Conservation (phyloP, 495 filamentous ascomycete genomes). For the Trichoderma orchidacearum region DNA sequence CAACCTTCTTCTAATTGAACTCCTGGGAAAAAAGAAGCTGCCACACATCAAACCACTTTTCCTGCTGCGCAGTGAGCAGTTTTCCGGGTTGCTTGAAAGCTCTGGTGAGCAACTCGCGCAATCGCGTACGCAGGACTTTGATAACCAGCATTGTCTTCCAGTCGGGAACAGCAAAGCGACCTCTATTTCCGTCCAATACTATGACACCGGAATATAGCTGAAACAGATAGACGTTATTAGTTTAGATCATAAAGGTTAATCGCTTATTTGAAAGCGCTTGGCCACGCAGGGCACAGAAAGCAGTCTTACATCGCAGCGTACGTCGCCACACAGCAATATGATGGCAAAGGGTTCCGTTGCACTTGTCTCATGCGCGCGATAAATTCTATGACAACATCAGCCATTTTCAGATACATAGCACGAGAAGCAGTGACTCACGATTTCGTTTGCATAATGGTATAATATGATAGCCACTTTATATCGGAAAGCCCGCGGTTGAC, state of each 20-base stretch:
- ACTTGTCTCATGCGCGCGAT: slow-evolving; percentile 84
- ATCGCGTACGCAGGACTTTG: slow-evolving; percentile 54
- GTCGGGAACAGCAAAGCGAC: slow-evolving; percentile 76
- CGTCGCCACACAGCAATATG: slow-evolving; percentile 74
- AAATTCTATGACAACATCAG: slow-evolving; percentile 31
- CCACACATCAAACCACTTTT: slow-evolving; percentile 64
- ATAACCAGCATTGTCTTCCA: slow-evolving; percentile 84
- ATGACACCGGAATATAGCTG: slow-evolving; percentile 75
- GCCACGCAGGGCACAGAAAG: background rate
- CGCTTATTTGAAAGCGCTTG: no score
- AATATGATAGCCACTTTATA: slow-evolving; percentile 77
- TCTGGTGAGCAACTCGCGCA: slow-evolving; percentile 57
- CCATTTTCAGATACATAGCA: background rate
- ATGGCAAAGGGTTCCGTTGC: slow-evolving; percentile 70
- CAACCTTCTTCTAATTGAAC: slow-evolving; percentile 3
- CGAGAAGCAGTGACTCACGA: slow-evolving; percentile 29
- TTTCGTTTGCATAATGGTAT: slow-evolving; percentile 91
- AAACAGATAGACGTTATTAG: background rate
- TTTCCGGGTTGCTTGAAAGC: slow-evolving; percentile 63
- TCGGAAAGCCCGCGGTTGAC: slow-evolving; percentile 62
- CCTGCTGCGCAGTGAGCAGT: slow-evolving; percentile 49
- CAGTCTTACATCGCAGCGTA: slow-evolving; percentile 51
- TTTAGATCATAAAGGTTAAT: no score
- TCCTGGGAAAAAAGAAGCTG: slow-evolving; percentile 33
- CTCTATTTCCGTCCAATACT: slow-evolving; percentile 69